Percentiles rank a stretch among this genome's conserved stretches.
These are phyloP conservation scores for Paecilomyces variotii DNA, from an alignment of 2,329 filamentous ascomycete species.

Conservation along the genomic window DNA sequence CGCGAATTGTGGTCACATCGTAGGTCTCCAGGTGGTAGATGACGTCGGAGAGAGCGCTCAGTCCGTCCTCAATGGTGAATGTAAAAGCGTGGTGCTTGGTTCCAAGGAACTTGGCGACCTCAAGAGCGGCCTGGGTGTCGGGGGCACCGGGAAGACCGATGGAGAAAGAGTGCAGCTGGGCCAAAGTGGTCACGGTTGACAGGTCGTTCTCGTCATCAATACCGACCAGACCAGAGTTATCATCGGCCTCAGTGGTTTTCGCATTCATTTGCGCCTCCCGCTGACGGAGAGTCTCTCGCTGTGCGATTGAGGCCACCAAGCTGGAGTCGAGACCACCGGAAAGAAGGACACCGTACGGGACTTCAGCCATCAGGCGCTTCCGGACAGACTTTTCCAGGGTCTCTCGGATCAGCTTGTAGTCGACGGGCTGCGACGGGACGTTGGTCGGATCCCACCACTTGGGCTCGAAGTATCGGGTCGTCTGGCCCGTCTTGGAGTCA, in stretches of 20 bases:
- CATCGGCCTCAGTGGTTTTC: slow-evolving; percentile 37
- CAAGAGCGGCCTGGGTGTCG: slow-evolving; percentile 81
- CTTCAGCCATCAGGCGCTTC: slow-evolving; percentile 97
- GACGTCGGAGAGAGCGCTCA: slow-evolving; percentile 93
- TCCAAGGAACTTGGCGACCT: slow-evolving; percentile 93
- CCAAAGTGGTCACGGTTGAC: slow-evolving; percentile 81
- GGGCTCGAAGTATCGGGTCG: slow-evolving; percentile 84
- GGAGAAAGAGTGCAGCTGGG: slow-evolving; percentile 96
- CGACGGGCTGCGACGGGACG: slow-evolving; percentile 70
- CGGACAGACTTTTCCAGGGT: slow-evolving; percentile 84
- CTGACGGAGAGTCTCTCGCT: slow-evolving; percentile 78
- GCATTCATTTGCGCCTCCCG: slow-evolving; percentile 51
- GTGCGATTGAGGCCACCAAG: slow-evolving; percentile 88
- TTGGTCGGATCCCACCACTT: slow-evolving; percentile 81
- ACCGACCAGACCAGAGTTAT: slow-evolving; percentile 63
- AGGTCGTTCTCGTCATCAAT: slow-evolving; percentile 90
- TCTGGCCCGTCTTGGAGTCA: slow-evolving; percentile 81
- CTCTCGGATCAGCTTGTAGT: slow-evolving; percentile 73
- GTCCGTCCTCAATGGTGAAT: slow-evolving; percentile 93
- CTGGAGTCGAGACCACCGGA: slow-evolving; percentile 95
- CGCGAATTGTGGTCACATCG: slow-evolving; percentile 96
- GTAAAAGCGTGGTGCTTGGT: slow-evolving; percentile 98
- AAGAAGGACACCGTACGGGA: slow-evolving; percentile 90
- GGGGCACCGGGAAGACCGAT: slow-evolving; percentile 91
- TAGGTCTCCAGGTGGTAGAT: slow-evolving; percentile 98